These are phyloP conservation scores for Talaromyces trachyspermus DNA, from an alignment of 495 filamentous ascomycete species.

Conservation along the genomic window DNA sequence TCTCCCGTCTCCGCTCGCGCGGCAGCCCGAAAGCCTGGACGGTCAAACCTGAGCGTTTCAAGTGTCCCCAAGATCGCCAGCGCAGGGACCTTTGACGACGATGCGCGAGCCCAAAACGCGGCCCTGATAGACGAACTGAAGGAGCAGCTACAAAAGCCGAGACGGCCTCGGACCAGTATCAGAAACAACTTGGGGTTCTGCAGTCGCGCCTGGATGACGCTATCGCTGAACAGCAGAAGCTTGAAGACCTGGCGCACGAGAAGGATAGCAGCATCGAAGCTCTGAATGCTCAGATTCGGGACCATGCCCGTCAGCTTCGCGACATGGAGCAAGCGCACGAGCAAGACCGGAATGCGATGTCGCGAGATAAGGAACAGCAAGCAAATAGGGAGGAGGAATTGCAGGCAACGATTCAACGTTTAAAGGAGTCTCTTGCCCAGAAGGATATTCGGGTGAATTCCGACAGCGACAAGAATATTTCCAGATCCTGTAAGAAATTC, in stretches of 20 bases:
- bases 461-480: conserved; percentile 55
- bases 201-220: conserved; percentile 85
- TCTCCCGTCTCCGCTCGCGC: conserved; percentile 63
- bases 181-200: conserved; percentile 75
- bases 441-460: conserved; percentile 50
- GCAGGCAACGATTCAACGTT: conserved; percentile 75
- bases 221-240: conserved; percentile 67
- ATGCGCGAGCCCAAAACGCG: conserved; percentile 62
- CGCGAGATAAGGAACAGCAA: conserved; percentile 87
- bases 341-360: conserved; percentile 75
- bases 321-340: conserved; percentile 90
- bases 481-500: conserved; percentile 68
- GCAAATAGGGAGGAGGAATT: conserved; percentile 77
- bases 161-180: conserved; percentile 66
- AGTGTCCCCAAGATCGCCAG: conserved; percentile 48
- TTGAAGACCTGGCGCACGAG: conserved; percentile 82
- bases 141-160: conserved; percentile 76
- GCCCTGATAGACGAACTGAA: conserved; percentile 80
- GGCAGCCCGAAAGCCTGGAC: conserved; percentile 50
- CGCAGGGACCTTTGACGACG: conserved; percentile 48
- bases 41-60: conserved; percentile 54
- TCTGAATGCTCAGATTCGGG: conserved; percentile 72
- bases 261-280: conserved; percentile 71
- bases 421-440: conserved; percentile 81
- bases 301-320: conserved; percentile 68